Percentiles rank a stretch among this genome's conserved stretches.
phyloP scores from a whole-genome alignment of 495 filamentous ascomycete genomes.

The Penicillium silybi region DNA sequence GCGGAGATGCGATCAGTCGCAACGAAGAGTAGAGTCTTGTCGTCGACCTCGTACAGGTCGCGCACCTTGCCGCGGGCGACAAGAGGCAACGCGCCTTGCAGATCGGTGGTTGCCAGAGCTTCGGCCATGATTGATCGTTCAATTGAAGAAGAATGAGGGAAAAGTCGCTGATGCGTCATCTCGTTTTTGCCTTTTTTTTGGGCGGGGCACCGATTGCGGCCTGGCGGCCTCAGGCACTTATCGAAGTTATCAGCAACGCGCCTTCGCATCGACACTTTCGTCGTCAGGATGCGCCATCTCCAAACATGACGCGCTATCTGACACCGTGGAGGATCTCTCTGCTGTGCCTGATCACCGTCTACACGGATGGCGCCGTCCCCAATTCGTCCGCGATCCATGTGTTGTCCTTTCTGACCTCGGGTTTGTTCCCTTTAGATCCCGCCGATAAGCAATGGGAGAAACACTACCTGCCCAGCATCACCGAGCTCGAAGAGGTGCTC shows the following conservation, averaged over 20 bases:
- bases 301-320: slow-evolving; percentile 70
- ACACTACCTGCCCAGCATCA: slow-evolving; percentile 55
- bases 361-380: slow-evolving; percentile 71
- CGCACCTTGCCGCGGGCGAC: slow-evolving; percentile 74
- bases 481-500: slow-evolving; percentile 64
- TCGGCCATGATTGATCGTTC: slow-evolving; percentile 35
- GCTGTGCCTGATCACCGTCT: slow-evolving; percentile 74
- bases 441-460: slow-evolving; percentile 34
- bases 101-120: slow-evolving; percentile 49
- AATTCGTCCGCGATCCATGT: slow-evolving; percentile 73
- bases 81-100: slow-evolving; percentile 51
- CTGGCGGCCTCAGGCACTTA: slow-evolving; percentile 24
- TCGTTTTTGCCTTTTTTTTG: slow-evolving; percentile 16
- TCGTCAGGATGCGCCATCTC: slow-evolving; percentile 15
- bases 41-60: slow-evolving; percentile 73
- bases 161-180: slow-evolving; percentile 17
- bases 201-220: slow-evolving; percentile 20
- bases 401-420: slow-evolving; percentile 76
- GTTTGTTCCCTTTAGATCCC: slow-evolving; percentile 54
- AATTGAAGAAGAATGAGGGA: slow-evolving; percentile 7
- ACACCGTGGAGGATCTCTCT: slow-evolving; percentile 83
- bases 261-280: slow-evolving; percentile 6
- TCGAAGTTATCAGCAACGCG: slow-evolving; percentile 17
- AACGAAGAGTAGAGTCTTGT: slow-evolving; percentile 77
- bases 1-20: slow-evolving; percentile 91